phyloP scores from a whole-genome alignment of 2,329 filamentous ascomycete genomes.

The Periconia sp. region DNA sequence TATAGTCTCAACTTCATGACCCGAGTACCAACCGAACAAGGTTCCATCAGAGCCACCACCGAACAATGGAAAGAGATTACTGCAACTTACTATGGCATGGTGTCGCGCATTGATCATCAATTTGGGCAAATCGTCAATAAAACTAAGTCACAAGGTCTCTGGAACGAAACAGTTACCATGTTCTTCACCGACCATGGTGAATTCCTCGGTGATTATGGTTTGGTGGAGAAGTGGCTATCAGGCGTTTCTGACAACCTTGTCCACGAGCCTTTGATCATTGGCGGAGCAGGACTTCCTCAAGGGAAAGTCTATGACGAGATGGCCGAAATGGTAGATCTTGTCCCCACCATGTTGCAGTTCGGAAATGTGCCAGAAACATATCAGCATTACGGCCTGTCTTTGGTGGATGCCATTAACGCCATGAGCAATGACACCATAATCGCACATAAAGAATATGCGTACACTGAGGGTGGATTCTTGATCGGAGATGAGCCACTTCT shows the following conservation, averaged over 20 bases:
- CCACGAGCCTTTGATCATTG: slow-evolving; percentile 50
- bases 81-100: slow-evolving; percentile 53
- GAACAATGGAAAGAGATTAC: slow-evolving; percentile 50
- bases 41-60: slow-evolving; percentile 43
- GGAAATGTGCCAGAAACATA: slow-evolving; percentile 44
- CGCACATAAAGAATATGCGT: slow-evolving; percentile 46
- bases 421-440: background rate
- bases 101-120: slow-evolving; percentile 49
- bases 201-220: slow-evolving; percentile 51
- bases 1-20: slow-evolving; percentile 50
- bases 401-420: slow-evolving; percentile 30
- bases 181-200: slow-evolving; percentile 53
- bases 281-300: slow-evolving; percentile 44
- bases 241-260: slow-evolving; percentile 47
- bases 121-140: slow-evolving; percentile 46
- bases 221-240: slow-evolving; percentile 55
- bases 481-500: slow-evolving; percentile 49
- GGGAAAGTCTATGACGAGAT: slow-evolving; percentile 39
- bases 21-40: slow-evolving; percentile 24
- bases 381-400: slow-evolving; percentile 45
- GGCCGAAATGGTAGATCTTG: slow-evolving; percentile 51
- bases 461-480: slow-evolving; percentile 51
- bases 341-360: slow-evolving; percentile 48
- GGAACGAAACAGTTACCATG: slow-evolving; percentile 47
- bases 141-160: slow-evolving; percentile 38